Base-by-base conservation (phyloP, 176 grass and related monocot genomes). In the Poa pratensis region DNA sequence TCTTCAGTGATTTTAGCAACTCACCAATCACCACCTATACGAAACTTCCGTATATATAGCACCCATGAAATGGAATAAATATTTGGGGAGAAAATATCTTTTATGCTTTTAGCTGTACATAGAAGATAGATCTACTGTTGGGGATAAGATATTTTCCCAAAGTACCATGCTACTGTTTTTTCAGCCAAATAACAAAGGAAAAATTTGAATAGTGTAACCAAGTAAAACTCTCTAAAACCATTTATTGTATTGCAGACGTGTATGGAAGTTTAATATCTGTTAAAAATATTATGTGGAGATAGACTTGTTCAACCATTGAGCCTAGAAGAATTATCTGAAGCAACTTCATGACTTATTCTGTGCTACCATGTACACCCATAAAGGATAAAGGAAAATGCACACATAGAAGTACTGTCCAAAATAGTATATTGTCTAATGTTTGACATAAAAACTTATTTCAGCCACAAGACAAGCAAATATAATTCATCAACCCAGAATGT, bases 21-120 rank as follows among this genome's bases (percentile, higher is more conserved):
- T 89, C 78, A 86, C 63, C 43, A 6, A 10, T 89, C 77, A 53
- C 51, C 62, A 60, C 77, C 60, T 52, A 42, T 70, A 77, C 22
- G 8, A 73, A 69, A 23, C 42, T 77, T 64, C 61, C 61, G 62
- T 80, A 63, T 49, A 72, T 73, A 35, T 15, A 73, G 53, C 83
- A 78, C 43, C 46, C 79, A 72, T 37, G 54, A 68, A 77, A 82
- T 64, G 79, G 83, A 82, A 86, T 86, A 86, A 86, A 90, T 79
- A 43, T 72, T 39, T 52, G 78, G 82, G 18, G 40, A 75, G 52
- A n/a, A 76, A 67, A 81, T 54, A 11, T 45, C 59, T 68, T 35
- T 43, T 46, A 35, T 78, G 54, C 72, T 77, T 82, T 77, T 42
- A 16, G 37, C 22, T 77, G 64, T 20, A 54, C 27, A 71, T 46